A percentile compares a stretch with the other conserved stretches of the same genome.
phyloP scores from a whole-genome alignment of 2,329 filamentous ascomycete species.

The Aspergillus glaucus region DNA sequence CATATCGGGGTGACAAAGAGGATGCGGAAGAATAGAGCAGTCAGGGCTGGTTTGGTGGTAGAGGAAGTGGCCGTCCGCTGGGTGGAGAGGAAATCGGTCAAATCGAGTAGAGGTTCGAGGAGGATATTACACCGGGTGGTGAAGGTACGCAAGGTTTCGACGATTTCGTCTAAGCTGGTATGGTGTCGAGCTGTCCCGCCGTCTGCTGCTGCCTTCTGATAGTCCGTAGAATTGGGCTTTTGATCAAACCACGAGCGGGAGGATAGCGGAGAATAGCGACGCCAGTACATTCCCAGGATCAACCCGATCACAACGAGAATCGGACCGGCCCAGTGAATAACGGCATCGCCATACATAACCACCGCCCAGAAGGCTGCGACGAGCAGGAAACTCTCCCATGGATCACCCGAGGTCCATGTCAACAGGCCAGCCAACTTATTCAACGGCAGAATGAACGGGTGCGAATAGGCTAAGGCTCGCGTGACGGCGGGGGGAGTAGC shows the following conservation, averaged over 20 bases:
- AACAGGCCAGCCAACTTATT: conserved; percentile 79
- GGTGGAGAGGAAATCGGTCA: conserved; percentile 90
- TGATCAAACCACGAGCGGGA: conserved; percentile 71
- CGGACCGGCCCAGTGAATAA: conserved; percentile 77
- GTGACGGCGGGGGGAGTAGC: conserved; percentile 94
- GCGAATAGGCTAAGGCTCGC: conserved; percentile 86
- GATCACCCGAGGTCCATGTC: conserved; percentile 89
- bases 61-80: conserved; percentile 85
- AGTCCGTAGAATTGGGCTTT: conserved; percentile 43
- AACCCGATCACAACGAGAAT: conserved; percentile 71
- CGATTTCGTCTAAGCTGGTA: conserved; percentile 94
- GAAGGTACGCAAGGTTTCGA: conserved; percentile 85
- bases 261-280: conserved; percentile 82
- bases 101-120: conserved; percentile 76
- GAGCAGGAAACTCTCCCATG: conserved; percentile 94
- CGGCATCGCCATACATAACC: conserved; percentile 75
- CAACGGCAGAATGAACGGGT: conserved; percentile 84
- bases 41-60: conserved; percentile 83
- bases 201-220: conserved; percentile 50
- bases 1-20: conserved; percentile 82
- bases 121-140: conserved; percentile 88
- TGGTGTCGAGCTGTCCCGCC: conserved; percentile 65
- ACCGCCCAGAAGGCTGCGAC: conserved; percentile 79
- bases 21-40: conserved; percentile 81
- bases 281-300: conserved; percentile 86